Evolutionary conservation across 306 rosid genomes (phyloP), one percentile per base, ranked within the genome.

Genomic region (Vicia faba): DNA sequence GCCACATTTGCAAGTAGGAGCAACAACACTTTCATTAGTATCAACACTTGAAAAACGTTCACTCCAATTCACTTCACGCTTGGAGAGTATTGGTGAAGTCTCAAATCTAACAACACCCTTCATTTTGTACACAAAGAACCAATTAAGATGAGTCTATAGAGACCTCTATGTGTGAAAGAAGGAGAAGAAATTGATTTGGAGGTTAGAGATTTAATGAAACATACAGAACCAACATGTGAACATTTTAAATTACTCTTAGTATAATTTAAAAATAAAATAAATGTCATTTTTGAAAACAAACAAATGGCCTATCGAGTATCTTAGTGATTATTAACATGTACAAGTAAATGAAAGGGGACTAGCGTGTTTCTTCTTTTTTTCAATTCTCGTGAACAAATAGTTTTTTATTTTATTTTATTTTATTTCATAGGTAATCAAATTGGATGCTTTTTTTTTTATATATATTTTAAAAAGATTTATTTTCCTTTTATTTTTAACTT

Each of bases 1-100:
- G 5, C 61, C 61, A 55, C 61, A 55, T 26, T 55, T 55, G 61
- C 61, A 55, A 3, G 11, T 55, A 12, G 61, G 61, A 26, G 18
- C 15, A 28, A 4, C 38, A 55, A 13, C 19, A 28, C 1, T 55
- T 55, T 28, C 61, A 55, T 13, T 11, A 12, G 61, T 13, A 13
- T 25, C 19, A 26, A 55, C 61, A 55, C 10, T 55, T 26, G 38
- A 13, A 55, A 13, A 35, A 26, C 61, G 29, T 55, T 16, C 61
- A 13, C 13, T 55, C 61, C 61, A 28, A 55, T 11, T 28, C 11
- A n/a, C 19, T 13, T 55, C 61, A 55, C 38, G 61, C 5, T 55
- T 55, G 18, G 61, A 55, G 38, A 13, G 39, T 12, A 55, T 12
- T 55, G 61, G 61, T 26, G 61, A 55, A 26, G 16, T 26, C 38